phyloP scores from a whole-genome alignment of 164 flowering plant genomes.

The Dillenia suffruticosa region DNA sequence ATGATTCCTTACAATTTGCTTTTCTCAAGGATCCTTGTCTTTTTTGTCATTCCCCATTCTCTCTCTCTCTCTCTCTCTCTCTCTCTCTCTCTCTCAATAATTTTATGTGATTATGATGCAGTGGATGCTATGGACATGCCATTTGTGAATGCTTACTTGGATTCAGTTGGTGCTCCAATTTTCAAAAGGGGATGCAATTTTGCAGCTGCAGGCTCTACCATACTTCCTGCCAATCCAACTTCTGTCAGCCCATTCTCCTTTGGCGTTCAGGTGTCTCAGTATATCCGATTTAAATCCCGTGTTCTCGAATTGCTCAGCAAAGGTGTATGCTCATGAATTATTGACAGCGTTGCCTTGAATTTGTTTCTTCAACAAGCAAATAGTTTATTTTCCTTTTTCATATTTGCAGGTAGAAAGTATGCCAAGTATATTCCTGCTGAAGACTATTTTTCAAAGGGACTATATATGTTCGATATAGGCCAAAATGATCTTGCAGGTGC shows the following conservation, averaged over 20 bases:
- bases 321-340: slow-evolving; percentile 23
- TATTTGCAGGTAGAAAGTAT: slow-evolving; percentile 46
- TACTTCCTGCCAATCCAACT: slow-evolving; percentile 67
- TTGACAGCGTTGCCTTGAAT: not conserved
- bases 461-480: slow-evolving; percentile 93
- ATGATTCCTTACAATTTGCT: slow-evolving; percentile 2
- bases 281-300: slow-evolving; percentile 62
- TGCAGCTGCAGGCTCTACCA: slow-evolving; percentile 86
- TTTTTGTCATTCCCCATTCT: not conserved
- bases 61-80: not conserved
- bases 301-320: slow-evolving; percentile 57
- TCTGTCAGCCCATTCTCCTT: slow-evolving; percentile 85
- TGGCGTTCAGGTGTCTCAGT: slow-evolving; percentile 81
- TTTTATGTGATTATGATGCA: slow-evolving; percentile 20
- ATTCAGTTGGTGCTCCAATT: slow-evolving; percentile 63
- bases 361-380: not conserved
- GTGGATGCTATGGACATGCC: slow-evolving; percentile 88
- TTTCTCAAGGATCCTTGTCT: not conserved
- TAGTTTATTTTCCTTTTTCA: not conserved
- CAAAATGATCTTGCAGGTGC: slow-evolving; percentile 96
- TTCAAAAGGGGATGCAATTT: slow-evolving; percentile 82
- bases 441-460: slow-evolving; percentile 56
- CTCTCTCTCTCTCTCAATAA: not conserved
- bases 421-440: slow-evolving; percentile 57
- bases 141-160: slow-evolving; percentile 80